Evolutionary conservation across 148 eudicot genomes (phyloP).

Genomic region (Chenopodium album): DNA sequence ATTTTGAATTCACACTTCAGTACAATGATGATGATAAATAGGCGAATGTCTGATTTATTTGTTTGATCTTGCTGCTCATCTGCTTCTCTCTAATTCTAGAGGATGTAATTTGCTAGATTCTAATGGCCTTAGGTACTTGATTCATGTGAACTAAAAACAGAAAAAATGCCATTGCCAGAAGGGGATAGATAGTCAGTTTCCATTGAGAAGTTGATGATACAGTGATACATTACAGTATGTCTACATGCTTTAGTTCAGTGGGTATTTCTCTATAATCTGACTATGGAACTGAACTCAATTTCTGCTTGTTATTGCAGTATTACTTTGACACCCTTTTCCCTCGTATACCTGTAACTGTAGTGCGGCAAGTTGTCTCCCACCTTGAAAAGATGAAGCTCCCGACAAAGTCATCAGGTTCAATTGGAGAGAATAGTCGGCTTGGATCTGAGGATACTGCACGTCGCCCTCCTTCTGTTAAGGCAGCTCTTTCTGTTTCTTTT

Average conservation of each 20-base stretch:
- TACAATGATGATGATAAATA: not conserved
- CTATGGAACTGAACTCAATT: not conserved
- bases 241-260: slow-evolving; percentile 2
- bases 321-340: slow-evolving; percentile 95
- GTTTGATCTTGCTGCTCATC: not conserved
- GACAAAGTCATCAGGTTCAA: slow-evolving; percentile 68
- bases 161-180: not conserved
- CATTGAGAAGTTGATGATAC: not conserved
- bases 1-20: not conserved
- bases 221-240: not conserved
- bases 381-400: slow-evolving; percentile 88
- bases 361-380: slow-evolving; percentile 61
- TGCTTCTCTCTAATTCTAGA: not conserved
- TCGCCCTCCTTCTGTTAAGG: slow-evolving; percentile 97
- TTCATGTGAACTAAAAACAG: slow-evolving; percentile 4
- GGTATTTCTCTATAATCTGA: not conserved
- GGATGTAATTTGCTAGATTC: not conserved
- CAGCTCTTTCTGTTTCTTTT: slow-evolving; percentile 91
- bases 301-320: slow-evolving; percentile 55
- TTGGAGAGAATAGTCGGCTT: slow-evolving; percentile 69
- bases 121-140: slow-evolving; percentile 1
- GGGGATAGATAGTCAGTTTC: not conserved
- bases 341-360: slow-evolving; percentile 79
- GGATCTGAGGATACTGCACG: slow-evolving; percentile 97
- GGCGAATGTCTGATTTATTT: not conserved